These are phyloP conservation scores for Myxozyma mucilagina DNA, from an alignment of 805 yeast genomes.

Conservation along the genomic window DNA sequence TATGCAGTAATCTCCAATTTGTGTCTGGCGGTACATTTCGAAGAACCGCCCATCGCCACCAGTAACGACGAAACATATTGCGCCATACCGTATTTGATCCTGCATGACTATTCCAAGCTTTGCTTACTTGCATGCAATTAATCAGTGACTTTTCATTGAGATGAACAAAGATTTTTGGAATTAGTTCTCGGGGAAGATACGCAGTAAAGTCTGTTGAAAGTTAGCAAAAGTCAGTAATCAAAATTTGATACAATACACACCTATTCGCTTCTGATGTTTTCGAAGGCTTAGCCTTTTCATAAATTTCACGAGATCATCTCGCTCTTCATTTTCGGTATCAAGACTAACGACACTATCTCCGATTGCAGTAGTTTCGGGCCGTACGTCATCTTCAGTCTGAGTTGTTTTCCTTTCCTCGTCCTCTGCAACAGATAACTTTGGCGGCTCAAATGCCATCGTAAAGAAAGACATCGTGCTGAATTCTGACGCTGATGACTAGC, in stretches of 20 bases:
- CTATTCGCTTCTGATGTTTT: background rate
- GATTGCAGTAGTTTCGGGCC: background rate
- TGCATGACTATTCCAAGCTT: slow-evolving; percentile 19
- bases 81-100: slow-evolving; percentile 20
- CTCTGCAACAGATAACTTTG: background rate
- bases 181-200: slow-evolving; percentile 24
- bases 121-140: slow-evolving; percentile 23
- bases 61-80: slow-evolving; percentile 7
- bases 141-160: slow-evolving; percentile 11
- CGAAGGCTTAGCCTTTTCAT: background rate
- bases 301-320: background rate
- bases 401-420: background rate
- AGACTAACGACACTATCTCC: slow-evolving; percentile 3
- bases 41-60: slow-evolving; percentile 13
- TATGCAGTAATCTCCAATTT: slow-evolving; percentile 35
- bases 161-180: slow-evolving; percentile 19
- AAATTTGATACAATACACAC: background rate
- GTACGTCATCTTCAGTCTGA: background rate
- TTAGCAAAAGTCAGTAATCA: background rate
- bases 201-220: background rate
- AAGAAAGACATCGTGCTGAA: background rate
- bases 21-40: slow-evolving; percentile 10
- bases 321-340: background rate
- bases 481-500: background rate
- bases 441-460: slow-evolving; percentile 7